phyloP scores from a whole-genome alignment of 345 rosid species.

The Corchorus olitorius region DNA sequence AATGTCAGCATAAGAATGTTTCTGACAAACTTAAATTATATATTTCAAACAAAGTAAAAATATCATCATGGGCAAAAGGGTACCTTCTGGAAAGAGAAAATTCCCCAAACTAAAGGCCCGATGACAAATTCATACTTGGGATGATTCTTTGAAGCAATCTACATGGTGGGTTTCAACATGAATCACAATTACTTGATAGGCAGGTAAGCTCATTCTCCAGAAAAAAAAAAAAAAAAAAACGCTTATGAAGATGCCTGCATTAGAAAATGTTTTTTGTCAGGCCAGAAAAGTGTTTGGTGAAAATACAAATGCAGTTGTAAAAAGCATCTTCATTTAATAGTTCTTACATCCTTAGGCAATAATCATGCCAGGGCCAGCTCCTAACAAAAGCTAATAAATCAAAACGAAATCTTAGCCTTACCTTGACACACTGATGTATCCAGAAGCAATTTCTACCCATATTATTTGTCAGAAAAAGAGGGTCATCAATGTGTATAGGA shows the following conservation, averaged over 20 bases:
- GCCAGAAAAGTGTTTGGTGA: constrained; percentile 15
- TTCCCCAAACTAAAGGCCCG: constrained; percentile 1
- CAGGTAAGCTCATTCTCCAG: constrained; percentile 74
- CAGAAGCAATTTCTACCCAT: constrained; percentile 98
- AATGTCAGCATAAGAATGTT: constrained; percentile 5
- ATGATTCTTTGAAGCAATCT: constrained; percentile 75
- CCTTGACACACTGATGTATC: constrained; percentile 98
- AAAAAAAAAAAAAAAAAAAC: constrained; percentile 64
- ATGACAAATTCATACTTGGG: constrained; percentile 52
- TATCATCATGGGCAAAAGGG: not conserved
- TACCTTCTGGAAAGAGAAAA: not conserved
- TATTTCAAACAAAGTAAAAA: not conserved
- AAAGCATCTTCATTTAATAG: constrained; percentile 3
- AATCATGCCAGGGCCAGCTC: constrained; percentile 13
- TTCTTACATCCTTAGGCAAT: constrained; percentile 5
- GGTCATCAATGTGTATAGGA: constrained; percentile 96
- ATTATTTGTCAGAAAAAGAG: constrained; percentile 88
- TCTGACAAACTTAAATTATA: not conserved
- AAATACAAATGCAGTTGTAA: not conserved
- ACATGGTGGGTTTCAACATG: constrained; percentile 42
- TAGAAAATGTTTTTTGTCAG: constrained; percentile 21
- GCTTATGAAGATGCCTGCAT: constrained; percentile 97
- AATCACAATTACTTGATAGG: constrained; percentile 46
- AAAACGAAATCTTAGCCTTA: constrained; percentile 28
- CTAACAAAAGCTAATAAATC: constrained; percentile 16